phyloP scores from a whole-genome alignment of 208 protist genomes.

The Polymyxa betae region DNA sequence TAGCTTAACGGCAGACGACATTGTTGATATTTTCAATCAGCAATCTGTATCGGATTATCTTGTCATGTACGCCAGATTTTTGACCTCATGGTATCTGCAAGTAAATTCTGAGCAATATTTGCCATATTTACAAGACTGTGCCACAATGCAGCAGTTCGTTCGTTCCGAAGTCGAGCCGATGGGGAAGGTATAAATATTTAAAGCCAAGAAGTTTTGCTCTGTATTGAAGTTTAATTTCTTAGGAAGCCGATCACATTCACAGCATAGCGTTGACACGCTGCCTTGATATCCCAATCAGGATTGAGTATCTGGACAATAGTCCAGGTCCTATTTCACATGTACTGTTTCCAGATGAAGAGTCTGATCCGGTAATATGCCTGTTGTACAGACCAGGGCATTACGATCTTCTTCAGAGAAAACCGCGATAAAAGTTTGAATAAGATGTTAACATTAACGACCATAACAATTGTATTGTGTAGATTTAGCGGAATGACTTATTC shows the following conservation, averaged over 20 bases:
- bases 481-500: neutral
- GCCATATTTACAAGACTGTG: slow-evolving; percentile 35
- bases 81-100: slow-evolving; percentile 50
- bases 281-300: neutral
- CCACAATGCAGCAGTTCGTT: slow-evolving; percentile 25
- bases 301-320: slow-evolving; percentile 52
- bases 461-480: neutral
- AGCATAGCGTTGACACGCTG: slow-evolving; percentile 25
- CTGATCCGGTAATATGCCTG: neutral
- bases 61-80: slow-evolving; percentile 23
- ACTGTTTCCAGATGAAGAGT: neutral
- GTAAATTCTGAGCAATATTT: neutral
- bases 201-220: neutral
- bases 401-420: neutral
- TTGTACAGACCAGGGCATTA: slow-evolving; percentile 33
- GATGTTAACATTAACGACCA: neutral
- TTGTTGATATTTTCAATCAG: neutral
- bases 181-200: slow-evolving; percentile 28
- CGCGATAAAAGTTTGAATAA: neutral
- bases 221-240: neutral
- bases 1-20: neutral
- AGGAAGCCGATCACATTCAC: slow-evolving; percentile 40
- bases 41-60: neutral
- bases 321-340: slow-evolving; percentile 40
- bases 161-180: slow-evolving; percentile 6